A percentile compares a stretch with the other conserved stretches of the same genome.
Conservation (phyloP, 2,329 filamentous ascomycete species). For the Leptodontidium sp. region DNA sequence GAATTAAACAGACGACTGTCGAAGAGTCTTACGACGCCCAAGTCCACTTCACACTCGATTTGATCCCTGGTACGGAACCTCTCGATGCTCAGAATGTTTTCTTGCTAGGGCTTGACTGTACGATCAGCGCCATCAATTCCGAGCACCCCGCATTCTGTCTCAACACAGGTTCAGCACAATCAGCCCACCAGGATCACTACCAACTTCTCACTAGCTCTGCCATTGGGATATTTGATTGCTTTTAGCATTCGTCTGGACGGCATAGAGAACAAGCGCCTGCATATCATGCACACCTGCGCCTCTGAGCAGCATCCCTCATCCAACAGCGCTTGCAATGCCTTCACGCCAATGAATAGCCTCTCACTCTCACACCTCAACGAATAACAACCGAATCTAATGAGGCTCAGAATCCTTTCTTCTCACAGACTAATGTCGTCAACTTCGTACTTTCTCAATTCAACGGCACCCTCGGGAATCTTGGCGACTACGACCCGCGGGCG, state of each 20-base stretch:
- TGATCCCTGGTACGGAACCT: too few species aligned
- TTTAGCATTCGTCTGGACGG: not conserved
- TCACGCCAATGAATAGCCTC: not conserved
- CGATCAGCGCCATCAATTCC: not conserved
- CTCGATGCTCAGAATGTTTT: not conserved
- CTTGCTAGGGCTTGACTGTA: not conserved
- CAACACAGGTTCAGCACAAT: not conserved
- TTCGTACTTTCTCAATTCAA: not conserved
- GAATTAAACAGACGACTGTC: not conserved
- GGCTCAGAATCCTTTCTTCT: too few species aligned
- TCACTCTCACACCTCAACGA: not conserved
- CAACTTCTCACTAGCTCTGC: not conserved
- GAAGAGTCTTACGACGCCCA: not conserved
- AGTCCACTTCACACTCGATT: not conserved
- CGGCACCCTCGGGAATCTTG: constrained; percentile 4
- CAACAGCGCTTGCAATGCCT: not conserved
- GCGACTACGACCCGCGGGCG: not conserved
- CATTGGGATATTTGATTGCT: not conserved
- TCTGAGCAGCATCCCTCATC: not conserved
- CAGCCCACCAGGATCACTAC: not conserved
- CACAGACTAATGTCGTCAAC: not conserved
- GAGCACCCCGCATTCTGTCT: not conserved
- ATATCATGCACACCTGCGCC: not conserved
- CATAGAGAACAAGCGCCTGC: not conserved
- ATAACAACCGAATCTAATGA: not conserved